Base-by-base conservation (phyloP, 441 rosid genomes). In the Gossypium lobatum region DNA sequence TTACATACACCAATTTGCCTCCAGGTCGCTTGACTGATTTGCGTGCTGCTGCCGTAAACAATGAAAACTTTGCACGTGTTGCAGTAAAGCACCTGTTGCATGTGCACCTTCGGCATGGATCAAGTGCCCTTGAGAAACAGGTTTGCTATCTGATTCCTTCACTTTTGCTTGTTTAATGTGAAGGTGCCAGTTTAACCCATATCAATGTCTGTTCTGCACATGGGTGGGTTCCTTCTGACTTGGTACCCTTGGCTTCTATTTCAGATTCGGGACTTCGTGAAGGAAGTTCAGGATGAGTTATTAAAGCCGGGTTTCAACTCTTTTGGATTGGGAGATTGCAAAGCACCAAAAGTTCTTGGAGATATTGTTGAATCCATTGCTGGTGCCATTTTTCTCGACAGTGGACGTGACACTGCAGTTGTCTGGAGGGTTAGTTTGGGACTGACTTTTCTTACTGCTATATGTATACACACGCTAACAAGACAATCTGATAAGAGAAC, bases 31-130 rank as follows among this genome's bases (percentile, higher is more conserved):
- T 96, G 87, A 96, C 99, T 9, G 99, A 96, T 83, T 84, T 96
- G 77, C 91, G 99, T 72, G 99, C 98, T 78, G 98, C 99, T 68
- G 99, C 99, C 71, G 99, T 96, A 71, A 96, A 96, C 84, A 96
- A 96, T 73, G 99, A 96, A 80, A 96, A 96, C 55, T 96, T 96
- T 75, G 98, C 99, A 23, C 99, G 98, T 60, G 97, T 96, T 71
- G 97, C 98, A 1, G 99, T 96, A 73, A 93, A 93, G 61, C 99
- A 92, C 78, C 89, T 88, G 88, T 91, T 96, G 72, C 98, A 96
- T 75, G 77, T 88, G 77, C 93, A 89, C 80, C 97, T 96, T 71
- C 86, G 97, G 66, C 99, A 96, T 70, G 99, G 98, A 16, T 96
- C 99, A 42, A 93, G 94, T 75, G 98, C 98, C 72, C 93, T 96